These are phyloP conservation scores for Solanum neorickii DNA, from an alignment of 257 asterid genomes.

Conservation along the genomic window DNA sequence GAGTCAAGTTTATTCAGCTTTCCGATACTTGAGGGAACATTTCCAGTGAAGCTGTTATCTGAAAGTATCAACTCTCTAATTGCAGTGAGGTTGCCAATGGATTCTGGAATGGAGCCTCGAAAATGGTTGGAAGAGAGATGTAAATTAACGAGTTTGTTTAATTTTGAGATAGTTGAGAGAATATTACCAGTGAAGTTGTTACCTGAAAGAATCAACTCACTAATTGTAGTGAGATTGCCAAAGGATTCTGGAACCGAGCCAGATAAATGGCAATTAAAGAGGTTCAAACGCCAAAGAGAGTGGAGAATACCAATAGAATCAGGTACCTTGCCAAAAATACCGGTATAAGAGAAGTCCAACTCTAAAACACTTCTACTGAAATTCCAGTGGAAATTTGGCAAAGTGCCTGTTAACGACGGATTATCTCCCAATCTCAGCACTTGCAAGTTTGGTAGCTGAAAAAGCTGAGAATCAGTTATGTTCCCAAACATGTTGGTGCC, in stretches of 20 bases:
- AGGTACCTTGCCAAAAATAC: no score
- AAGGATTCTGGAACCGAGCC: neutral
- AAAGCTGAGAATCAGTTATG: no score
- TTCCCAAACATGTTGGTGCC: neutral
- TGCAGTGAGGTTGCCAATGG: neutral
- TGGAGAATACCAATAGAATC: no score
- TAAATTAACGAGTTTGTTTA: neutral
- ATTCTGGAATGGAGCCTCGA: neutral
- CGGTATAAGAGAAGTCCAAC: no score
- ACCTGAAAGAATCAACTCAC: neutral
- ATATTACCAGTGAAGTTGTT: neutral
- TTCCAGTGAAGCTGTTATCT: neutral
- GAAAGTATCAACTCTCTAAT: neutral
- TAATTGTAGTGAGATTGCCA: neutral
- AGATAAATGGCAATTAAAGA: no score
- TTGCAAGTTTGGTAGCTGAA: no score
- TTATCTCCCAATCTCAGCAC: fast-evolving
- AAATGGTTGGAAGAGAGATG: neutral
- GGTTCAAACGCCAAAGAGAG: no score
- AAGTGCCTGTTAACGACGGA: no score
- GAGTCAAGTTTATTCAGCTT: neutral
- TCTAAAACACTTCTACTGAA: no score
- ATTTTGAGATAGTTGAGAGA: neutral
- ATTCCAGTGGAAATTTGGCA: no score
- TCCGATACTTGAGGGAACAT: neutral